These are phyloP conservation scores for Acorus gramineus DNA, from an alignment of 106 monocot species.

Conservation along the genomic window DNA sequence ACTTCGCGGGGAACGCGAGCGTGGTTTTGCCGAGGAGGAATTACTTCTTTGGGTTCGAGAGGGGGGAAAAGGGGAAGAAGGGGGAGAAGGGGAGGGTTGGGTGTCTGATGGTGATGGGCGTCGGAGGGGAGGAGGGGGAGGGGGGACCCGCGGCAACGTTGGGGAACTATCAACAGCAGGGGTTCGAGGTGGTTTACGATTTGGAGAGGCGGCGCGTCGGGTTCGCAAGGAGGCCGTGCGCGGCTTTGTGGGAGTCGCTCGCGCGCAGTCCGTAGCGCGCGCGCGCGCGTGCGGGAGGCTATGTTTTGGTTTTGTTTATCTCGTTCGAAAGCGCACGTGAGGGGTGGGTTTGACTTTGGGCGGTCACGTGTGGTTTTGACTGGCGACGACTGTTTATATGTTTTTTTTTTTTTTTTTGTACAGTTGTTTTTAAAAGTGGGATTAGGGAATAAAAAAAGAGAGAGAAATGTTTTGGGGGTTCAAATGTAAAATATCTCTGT, in stretches of 20 bases:
- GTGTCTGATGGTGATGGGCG: slow-evolving; percentile 65
- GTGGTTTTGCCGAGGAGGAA: slow-evolving; percentile 68
- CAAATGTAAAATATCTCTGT: too few relatives aligned
- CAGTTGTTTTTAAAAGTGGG: too few relatives aligned
- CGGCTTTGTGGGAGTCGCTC: slow-evolving; percentile 51
- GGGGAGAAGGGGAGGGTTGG: slow-evolving; percentile 17
- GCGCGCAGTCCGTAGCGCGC: slow-evolving; percentile 20
- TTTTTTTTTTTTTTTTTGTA: too few relatives aligned
- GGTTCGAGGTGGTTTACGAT: slow-evolving; percentile 92
- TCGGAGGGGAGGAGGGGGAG: slow-evolving; percentile 15
- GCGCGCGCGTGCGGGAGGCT: not conserved
- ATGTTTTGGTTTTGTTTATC: too few relatives aligned
- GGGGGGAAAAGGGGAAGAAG: slow-evolving; percentile 14
- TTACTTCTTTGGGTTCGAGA: slow-evolving; percentile 57
- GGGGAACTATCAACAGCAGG: slow-evolving; percentile 98
- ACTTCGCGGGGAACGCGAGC: slow-evolving; percentile 60
- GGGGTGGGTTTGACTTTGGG: too few relatives aligned
- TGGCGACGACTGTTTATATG: too few relatives aligned
- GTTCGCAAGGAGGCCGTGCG: slow-evolving; percentile 67
- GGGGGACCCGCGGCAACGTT: slow-evolving; percentile 72
- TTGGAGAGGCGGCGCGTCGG: slow-evolving; percentile 55
- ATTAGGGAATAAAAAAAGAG: too few relatives aligned
- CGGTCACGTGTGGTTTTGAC: too few relatives aligned
- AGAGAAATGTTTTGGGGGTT: too few relatives aligned
- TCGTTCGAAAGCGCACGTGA: too few relatives aligned